phyloP scores from a whole-genome alignment of 164 flowering plant species.

The Sedum album region DNA sequence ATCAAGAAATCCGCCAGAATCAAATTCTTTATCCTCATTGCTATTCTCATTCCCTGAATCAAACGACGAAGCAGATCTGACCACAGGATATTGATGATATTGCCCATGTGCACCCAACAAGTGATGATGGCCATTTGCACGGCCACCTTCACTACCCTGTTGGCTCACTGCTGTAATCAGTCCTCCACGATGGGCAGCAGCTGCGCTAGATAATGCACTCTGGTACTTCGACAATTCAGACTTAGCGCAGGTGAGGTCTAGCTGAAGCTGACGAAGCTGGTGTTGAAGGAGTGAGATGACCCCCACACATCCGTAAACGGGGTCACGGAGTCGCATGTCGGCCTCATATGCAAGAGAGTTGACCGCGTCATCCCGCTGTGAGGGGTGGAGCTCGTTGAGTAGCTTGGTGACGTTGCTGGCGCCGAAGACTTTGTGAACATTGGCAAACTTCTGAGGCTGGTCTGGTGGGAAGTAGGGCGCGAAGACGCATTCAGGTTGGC shows the following conservation, averaged over 20 bases:
- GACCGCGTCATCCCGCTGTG: slow-evolving; percentile 8
- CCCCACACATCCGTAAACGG: slow-evolving; percentile 9
- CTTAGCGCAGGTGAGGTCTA: slow-evolving; percentile 2
- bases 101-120: not conserved
- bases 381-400: slow-evolving; percentile 7
- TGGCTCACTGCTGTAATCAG: not conserved
- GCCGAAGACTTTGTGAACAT: slow-evolving; percentile 9
- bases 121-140: not conserved
- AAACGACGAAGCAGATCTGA: not conserved
- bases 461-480: slow-evolving; percentile 10
- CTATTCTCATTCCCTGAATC: slow-evolving; percentile 6
- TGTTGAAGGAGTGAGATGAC: slow-evolving; percentile 9
- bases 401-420: slow-evolving; percentile 11
- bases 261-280: slow-evolving; percentile 4
- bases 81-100: not conserved
- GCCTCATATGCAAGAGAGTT: slow-evolving; percentile 10
- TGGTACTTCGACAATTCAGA: slow-evolving; percentile 2
- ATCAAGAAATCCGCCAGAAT: not conserved
- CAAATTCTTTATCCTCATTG: slow-evolving; percentile 5
- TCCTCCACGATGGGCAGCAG: not conserved
- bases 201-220: not conserved
- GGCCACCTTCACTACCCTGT: not conserved
- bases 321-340: slow-evolving; percentile 6
- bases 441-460: slow-evolving; percentile 8
- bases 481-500: slow-evolving; percentile 7